Evolutionary conservation across 306 rosid species (phyloP).

Genomic region (Fragaria nilgerrensis): DNA sequence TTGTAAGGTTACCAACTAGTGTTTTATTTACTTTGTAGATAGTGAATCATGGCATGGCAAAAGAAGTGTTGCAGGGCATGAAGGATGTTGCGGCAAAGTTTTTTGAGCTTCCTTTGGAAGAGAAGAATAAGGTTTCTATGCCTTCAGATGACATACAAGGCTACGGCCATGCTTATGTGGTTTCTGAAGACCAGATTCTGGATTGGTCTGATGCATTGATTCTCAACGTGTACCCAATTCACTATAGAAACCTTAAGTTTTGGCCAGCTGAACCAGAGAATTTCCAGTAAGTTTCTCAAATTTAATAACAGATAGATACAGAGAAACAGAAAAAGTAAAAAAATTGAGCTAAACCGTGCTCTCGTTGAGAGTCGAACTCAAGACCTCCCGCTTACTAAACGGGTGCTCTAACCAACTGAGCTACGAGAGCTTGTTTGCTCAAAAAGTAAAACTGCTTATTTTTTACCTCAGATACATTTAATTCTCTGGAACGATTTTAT

Average conservation of each 20-base stretch:
- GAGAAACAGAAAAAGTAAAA: too few relatives aligned
- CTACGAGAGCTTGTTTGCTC: not conserved
- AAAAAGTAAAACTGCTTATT: too few relatives aligned
- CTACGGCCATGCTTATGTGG: not conserved
- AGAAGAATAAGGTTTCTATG: not conserved
- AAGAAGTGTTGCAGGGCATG: not conserved
- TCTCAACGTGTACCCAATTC: slow-evolving; percentile 15
- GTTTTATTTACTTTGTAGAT: too few relatives aligned
- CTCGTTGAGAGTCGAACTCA: not conserved
- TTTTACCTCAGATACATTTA: too few relatives aligned
- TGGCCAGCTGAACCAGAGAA: slow-evolving; percentile 35
- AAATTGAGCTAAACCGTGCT: not conserved
- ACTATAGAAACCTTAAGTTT: slow-evolving; percentile 20
- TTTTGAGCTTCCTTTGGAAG: not conserved
- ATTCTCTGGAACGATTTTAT: too few relatives aligned
- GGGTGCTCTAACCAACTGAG: slow-evolving; percentile 12
- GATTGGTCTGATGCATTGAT: not conserved
- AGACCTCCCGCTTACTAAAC: slow-evolving; percentile 6
- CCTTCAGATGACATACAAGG: not conserved
- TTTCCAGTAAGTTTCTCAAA: slow-evolving; percentile 18
- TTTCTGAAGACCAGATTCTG: not conserved
- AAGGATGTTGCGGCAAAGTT: not conserved
- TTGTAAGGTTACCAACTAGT: too few relatives aligned
- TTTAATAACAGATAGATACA: not conserved
- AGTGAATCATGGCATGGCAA: not conserved